Conservation (phyloP, 192 early-diverging fungal genomes). For the Entomortierella chlamydospora region DNA sequence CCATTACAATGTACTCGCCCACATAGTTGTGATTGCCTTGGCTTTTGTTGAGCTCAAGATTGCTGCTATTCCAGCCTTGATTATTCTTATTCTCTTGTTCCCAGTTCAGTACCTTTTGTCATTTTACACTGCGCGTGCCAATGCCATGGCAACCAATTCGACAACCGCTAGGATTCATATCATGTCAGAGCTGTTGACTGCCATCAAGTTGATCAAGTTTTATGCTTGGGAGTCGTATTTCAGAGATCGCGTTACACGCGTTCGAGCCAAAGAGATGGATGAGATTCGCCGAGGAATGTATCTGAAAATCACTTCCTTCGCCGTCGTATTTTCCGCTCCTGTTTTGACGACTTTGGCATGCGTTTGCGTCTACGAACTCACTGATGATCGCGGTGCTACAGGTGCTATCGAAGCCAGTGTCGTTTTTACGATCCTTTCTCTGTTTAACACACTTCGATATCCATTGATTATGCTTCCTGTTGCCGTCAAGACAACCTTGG, state of each 20-base stretch:
- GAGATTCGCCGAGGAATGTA: constrained; percentile 61
- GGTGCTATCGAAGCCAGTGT: constrained; percentile 59
- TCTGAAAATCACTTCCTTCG: constrained; percentile 68
- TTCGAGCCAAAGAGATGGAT: constrained; percentile 68
- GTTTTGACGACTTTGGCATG: constrained; percentile 58
- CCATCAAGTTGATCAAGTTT: constrained; percentile 82
- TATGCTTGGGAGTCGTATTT: constrained; percentile 83
- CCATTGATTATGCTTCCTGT: constrained; percentile 74
- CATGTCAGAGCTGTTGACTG: constrained; percentile 79
- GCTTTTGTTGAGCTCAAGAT: constrained; percentile 62
- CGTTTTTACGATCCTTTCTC: constrained; percentile 71
- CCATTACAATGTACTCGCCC: background rate
- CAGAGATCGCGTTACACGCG: constrained; percentile 63
- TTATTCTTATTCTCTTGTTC: constrained; percentile 56
- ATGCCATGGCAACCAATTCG: constrained; percentile 63
- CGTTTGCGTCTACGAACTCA: constrained; percentile 55
- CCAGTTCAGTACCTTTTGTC: constrained; percentile 74
- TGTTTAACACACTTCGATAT: constrained; percentile 79
- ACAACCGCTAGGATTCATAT: constrained; percentile 75
- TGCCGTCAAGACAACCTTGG: constrained; percentile 67
- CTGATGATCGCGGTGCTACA: constrained; percentile 48
- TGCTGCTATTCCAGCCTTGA: constrained; percentile 63
- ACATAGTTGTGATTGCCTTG: constrained; percentile 70
- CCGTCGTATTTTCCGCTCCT: constrained; percentile 74
- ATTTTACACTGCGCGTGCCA: constrained; percentile 56